Base-by-base conservation (phyloP, 768 basidiomycete species). In the Lactifluus echinatus region DNA sequence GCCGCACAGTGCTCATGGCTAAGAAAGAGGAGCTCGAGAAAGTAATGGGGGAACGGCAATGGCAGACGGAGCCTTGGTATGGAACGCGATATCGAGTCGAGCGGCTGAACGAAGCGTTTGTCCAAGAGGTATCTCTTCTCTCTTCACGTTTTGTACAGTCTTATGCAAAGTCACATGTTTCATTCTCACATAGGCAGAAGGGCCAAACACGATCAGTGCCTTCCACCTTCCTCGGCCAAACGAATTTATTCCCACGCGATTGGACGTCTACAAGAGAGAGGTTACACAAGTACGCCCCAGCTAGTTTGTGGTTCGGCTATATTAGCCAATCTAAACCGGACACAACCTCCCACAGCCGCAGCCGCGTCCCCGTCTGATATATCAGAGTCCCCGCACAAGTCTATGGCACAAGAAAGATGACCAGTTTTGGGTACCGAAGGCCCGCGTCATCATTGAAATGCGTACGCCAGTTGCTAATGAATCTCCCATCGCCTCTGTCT, bases 341-440 rank as follows among this genome's bases (percentile, higher is more conserved):
- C 26, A 17, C 23, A 6, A 34, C 31, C n/a, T 46, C 44, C 11
- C 24, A 28, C 66, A 95, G 91, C 87, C 89, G 26, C 71, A 78
- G 57, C 81, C 79, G 57, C 79, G 88, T 12, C 94, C 95, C 3
- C 74, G 79, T 57, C 78, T 93, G 57, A 79, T 98, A 54, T 74
- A 81, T 31, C 80, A 93, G 69, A 88, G 83, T 0, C 72, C 80
- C 0, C 64, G 85, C 26, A 87, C 85, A 4, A 78, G 84, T 12
- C 72, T 98, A 3, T 99, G 95, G 94, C 82, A 93, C 72, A 99
- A 99, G 76, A 93, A 93, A 68, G 96, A 99, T 68, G 95, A 99
- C 69, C 80, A 77, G 59, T 99, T 96, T 75, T 95, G 92, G 88
- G 82, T 95, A 10, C 96, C 96, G 0, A 91, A 89, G 66, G 92